Percentiles rank a stretch among this genome's conserved stretches.
Conservation (phyloP, 169 alveolate genomes). For the Fabrea salina region DNA sequence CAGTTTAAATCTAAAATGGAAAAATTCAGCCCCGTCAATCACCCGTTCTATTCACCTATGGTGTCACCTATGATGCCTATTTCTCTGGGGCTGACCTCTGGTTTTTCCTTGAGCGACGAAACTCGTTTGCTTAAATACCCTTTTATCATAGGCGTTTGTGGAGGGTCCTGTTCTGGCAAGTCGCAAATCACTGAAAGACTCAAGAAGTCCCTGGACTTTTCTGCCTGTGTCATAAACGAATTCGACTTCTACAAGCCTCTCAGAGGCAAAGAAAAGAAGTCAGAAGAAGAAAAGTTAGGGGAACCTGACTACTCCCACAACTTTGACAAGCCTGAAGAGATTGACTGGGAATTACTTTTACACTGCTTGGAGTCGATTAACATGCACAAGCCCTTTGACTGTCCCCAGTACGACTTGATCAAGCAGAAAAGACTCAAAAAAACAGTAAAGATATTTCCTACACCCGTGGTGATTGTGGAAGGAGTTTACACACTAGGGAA, state of each 20-base stretch:
- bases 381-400: background rate
- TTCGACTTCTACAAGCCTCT: background rate
- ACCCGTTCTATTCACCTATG: slow-evolving; percentile 4
- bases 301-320: background rate
- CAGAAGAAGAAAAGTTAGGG: background rate
- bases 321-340: slow-evolving; percentile 9
- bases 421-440: background rate
- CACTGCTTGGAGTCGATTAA: background rate
- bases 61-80: slow-evolving; percentile 5
- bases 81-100: slow-evolving; percentile 11
- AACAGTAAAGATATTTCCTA: background rate
- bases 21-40: background rate
- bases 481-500: background rate
- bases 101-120: background rate
- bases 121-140: background rate
- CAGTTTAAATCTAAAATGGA: too few relatives aligned
- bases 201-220: background rate
- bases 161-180: background rate
- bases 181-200: slow-evolving; percentile 14
- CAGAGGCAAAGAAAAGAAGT: background rate
- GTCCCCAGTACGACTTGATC: slow-evolving; percentile 16
- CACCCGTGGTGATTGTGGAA: slow-evolving; percentile 22
- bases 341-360: background rate
- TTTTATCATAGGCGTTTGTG: background rate
- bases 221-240: slow-evolving; percentile 5